Conservation (phyloP, 2,329 filamentous ascomycete genomes). For the Arthrobotrys musiformis region DNA sequence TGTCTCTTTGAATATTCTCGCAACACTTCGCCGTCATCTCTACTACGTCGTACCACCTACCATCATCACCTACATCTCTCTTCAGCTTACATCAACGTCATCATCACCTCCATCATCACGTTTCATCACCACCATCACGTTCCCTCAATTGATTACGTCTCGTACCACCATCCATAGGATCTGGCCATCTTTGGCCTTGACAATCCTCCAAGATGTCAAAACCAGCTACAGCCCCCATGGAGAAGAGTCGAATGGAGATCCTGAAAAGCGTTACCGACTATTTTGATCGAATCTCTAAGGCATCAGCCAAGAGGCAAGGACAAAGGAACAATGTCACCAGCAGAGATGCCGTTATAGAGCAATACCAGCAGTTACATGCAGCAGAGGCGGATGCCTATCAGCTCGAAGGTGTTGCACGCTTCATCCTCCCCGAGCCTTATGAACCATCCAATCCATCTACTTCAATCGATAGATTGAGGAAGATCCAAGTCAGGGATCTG, state of each 20-base stretch:
- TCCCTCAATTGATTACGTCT: no score
- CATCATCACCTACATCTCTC: neutral
- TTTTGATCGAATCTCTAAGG: neutral
- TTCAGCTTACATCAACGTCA: neutral
- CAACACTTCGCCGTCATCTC: neutral
- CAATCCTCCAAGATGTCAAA: slow-evolving; percentile 14
- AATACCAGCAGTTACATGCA: neutral
- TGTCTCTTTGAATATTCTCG: neutral
- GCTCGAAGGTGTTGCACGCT: neutral
- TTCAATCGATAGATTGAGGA: slow-evolving; percentile 40
- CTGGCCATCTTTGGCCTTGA: neutral
- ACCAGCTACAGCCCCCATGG: neutral
- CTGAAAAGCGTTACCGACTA: neutral
- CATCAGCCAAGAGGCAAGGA: neutral
- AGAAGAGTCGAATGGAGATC: neutral
- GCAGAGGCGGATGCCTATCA: neutral
- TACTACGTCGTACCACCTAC: no score
- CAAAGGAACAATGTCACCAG: slow-evolving; percentile 16
- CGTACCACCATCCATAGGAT: no score
- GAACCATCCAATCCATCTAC: slow-evolving; percentile 33
- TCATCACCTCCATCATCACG: no score
- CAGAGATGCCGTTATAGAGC: slow-evolving; percentile 5
- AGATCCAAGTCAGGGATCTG: slow-evolving; percentile 39
- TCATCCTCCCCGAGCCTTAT: slow-evolving; percentile 25
- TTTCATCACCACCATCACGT: neutral